phyloP scores from a whole-genome alignment of 805 yeast genomes.

The Hanseniaspora meyeri region DNA sequence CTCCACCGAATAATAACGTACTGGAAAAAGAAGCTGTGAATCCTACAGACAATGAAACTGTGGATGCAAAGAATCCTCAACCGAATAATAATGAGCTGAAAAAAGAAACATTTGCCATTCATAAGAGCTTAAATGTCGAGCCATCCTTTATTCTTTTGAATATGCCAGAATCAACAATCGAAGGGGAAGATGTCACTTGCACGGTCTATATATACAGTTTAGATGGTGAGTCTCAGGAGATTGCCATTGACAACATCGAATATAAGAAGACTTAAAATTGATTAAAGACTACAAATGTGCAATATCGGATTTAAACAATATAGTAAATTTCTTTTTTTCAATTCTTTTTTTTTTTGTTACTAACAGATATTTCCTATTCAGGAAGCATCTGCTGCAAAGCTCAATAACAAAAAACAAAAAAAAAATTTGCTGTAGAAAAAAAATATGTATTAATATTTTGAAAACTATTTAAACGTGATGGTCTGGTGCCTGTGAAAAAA shows the following conservation, averaged over 20 bases:
- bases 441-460: too few relatives aligned
- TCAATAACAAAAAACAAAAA: too few relatives aligned
- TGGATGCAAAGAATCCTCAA: conserved; percentile 8
- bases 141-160: conserved; percentile 9
- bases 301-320: neutral
- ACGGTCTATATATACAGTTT: conserved; percentile 76
- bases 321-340: neutral
- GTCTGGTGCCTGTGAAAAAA: too few relatives aligned
- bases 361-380: neutral
- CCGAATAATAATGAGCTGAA: conserved; percentile 12
- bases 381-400: neutral
- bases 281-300: neutral
- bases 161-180: conserved; percentile 18
- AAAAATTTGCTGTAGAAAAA: neutral
- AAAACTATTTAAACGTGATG: neutral
- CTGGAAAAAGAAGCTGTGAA: conserved; percentile 1
- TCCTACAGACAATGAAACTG: conserved; percentile 16
- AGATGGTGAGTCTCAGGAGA: conserved; percentile 50
- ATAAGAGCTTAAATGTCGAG: neutral
- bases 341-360: neutral
- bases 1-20: conserved; percentile 13
- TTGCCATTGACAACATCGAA: conserved; percentile 78
- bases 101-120: neutral
- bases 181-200: conserved; percentile 44
- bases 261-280: conserved; percentile 38